These are phyloP conservation scores for Carex parvula DNA, from an alignment of 176 grass and related monocot genomes.

Conservation along the genomic window DNA sequence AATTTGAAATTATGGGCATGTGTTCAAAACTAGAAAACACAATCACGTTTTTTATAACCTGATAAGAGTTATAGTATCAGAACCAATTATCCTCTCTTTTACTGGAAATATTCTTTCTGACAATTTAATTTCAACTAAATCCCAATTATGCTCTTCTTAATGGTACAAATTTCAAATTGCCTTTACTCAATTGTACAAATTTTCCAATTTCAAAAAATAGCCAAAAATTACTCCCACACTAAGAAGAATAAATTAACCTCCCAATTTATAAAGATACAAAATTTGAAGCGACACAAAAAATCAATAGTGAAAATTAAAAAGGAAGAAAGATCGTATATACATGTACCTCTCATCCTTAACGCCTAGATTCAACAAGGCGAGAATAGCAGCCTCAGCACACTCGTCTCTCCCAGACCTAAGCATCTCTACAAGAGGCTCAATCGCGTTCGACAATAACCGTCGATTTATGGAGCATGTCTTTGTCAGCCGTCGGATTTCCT, in stretches of 20 bases:
- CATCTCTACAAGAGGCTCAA: slow-evolving; percentile 37
- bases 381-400: slow-evolving; percentile 30
- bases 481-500: slow-evolving; percentile 36
- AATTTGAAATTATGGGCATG: background rate
- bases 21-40: background rate
- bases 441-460: slow-evolving; percentile 22
- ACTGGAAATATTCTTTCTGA: background rate
- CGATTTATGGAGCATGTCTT: slow-evolving; percentile 37
- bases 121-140: background rate
- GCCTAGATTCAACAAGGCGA: slow-evolving; percentile 39
- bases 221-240: background rate
- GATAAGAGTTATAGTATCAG: background rate
- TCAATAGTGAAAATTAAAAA: background rate
- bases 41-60: background rate
- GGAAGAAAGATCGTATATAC: background rate
- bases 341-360: slow-evolving; percentile 42
- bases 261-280: background rate
- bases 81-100: background rate
- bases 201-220: background rate
- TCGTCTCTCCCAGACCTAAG: slow-evolving; percentile 12
- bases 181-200: background rate
- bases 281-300: background rate
- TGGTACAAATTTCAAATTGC: too few relatives aligned
- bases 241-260: background rate
- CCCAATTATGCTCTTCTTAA: background rate